Percentiles rank a stretch among this genome's conserved stretches.
phyloP scores from a whole-genome alignment of 208 protist genomes.

The Acanthamoeba divionensis region DNA sequence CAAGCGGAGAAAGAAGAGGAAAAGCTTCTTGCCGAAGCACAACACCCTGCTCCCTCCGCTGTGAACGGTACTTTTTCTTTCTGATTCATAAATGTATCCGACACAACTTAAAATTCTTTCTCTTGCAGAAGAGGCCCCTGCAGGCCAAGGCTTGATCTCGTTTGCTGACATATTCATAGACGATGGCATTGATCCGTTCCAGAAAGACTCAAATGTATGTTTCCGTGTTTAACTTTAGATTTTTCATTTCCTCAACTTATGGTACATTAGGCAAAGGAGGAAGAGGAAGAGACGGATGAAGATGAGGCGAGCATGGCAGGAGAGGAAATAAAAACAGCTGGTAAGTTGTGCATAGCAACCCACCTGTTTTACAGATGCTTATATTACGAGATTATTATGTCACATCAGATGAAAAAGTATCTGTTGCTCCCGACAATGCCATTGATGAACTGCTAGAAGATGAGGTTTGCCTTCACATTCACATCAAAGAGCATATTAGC shows the following conservation, averaged over 20 bases:
- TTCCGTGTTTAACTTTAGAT: neutral
- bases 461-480: neutral
- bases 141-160: neutral
- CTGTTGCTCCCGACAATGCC: neutral
- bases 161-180: constrained; percentile 1
- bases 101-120: too few species aligned
- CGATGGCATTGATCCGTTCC: neutral
- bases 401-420: neutral
- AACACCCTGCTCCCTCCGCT: neutral
- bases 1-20: neutral
- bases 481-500: neutral
- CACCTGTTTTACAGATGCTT: too few species aligned
- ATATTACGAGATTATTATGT: too few species aligned
- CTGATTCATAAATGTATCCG: too few species aligned
- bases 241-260: neutral
- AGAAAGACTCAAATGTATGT: neutral
- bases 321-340: too few species aligned
- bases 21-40: neutral
- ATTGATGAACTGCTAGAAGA: neutral
- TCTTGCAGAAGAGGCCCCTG: neutral
- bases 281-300: neutral
- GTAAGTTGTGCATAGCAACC: too few species aligned
- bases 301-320: neutral
- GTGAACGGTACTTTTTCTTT: neutral
- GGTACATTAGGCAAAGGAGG: neutral